Evolutionary conservation across 768 basidiomycete genomes (phyloP).

Genomic region (Mycena leptocephala): DNA sequence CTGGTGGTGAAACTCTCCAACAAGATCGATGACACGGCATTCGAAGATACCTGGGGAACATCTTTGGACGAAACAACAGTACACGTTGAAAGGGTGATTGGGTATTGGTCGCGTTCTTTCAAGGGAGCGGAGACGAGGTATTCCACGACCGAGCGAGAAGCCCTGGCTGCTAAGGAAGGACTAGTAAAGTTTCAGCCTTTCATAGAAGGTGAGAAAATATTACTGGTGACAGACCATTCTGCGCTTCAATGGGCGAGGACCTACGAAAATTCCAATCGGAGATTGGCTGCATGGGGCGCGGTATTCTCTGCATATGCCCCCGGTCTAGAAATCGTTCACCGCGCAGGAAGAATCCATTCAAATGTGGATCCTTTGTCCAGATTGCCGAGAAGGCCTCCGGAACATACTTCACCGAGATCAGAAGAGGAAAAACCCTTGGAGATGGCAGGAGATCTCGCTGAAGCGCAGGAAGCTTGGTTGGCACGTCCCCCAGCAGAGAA

Average conservation of each 20-base stretch:
- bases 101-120: slow-evolving; percentile 38
- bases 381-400: neutral
- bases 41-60: neutral
- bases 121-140: slow-evolving; percentile 43
- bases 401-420: neutral
- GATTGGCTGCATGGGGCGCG: slow-evolving; percentile 37
- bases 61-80: neutral
- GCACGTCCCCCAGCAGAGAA: too few species aligned
- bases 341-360: slow-evolving; percentile 7
- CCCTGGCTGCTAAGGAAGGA: slow-evolving; percentile 44
- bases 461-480: too few species aligned
- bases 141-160: slow-evolving; percentile 46
- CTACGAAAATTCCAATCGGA: too few species aligned
- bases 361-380: slow-evolving; percentile 22
- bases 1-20: neutral
- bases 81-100: slow-evolving; percentile 36
- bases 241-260: too few species aligned
- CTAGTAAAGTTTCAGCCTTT: slow-evolving; percentile 47
- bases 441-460: too few species aligned
- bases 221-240: neutral
- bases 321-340: slow-evolving; percentile 1
- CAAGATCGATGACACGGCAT: neutral
- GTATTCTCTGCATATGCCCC: slow-evolving; percentile 36
- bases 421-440: too few species aligned
- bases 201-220: slow-evolving; percentile 46